Percentiles rank a stretch among this genome's conserved stretches.
Conservation (phyloP, 2,329 filamentous ascomycete genomes). For the Diaporthe longicolla region DNA sequence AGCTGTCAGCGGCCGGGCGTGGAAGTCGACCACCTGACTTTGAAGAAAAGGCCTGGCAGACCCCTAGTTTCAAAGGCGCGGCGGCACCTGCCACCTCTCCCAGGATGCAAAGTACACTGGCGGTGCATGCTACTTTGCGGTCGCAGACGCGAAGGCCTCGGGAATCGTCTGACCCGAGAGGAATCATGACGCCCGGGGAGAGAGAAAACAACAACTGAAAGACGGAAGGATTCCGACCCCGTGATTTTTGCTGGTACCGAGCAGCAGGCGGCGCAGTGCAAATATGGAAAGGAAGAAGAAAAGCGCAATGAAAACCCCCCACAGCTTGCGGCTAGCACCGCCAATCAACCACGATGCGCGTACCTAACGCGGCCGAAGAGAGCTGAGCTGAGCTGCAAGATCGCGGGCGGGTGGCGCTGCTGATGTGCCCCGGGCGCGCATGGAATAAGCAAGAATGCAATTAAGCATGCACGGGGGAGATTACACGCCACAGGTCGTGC, state of each 20-base stretch:
- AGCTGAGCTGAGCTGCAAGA: slow-evolving; percentile 19
- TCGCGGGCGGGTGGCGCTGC: slow-evolving; percentile 26
- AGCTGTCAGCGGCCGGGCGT: slow-evolving; percentile 9
- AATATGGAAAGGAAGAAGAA: slow-evolving; percentile 16
- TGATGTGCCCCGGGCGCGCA: not conserved
- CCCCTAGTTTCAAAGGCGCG: not conserved
- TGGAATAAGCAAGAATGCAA: not conserved
- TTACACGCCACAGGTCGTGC: slow-evolving; percentile 6
- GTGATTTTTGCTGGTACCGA: slow-evolving; percentile 1
- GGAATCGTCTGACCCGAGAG: slow-evolving; percentile 9
- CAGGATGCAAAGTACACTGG: not conserved
- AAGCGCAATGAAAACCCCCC: not conserved
- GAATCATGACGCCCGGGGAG: not conserved
- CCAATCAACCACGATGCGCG: slow-evolving; percentile 15
- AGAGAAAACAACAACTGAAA: not conserved
- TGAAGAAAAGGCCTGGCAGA: not conserved
- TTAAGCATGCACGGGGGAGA: not conserved
- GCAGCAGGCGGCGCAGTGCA: not conserved
- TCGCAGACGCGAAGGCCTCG: slow-evolving; percentile 16
- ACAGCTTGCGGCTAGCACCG: slow-evolving; percentile 29
- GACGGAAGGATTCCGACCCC: too few relatives aligned
- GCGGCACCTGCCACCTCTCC: not conserved
- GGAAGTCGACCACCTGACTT: not conserved
- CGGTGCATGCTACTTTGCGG: not conserved
- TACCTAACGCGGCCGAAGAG: not conserved